Evolutionary conservation across 257 asterid species (phyloP).

Genomic region (Ehretia macrophylla): DNA sequence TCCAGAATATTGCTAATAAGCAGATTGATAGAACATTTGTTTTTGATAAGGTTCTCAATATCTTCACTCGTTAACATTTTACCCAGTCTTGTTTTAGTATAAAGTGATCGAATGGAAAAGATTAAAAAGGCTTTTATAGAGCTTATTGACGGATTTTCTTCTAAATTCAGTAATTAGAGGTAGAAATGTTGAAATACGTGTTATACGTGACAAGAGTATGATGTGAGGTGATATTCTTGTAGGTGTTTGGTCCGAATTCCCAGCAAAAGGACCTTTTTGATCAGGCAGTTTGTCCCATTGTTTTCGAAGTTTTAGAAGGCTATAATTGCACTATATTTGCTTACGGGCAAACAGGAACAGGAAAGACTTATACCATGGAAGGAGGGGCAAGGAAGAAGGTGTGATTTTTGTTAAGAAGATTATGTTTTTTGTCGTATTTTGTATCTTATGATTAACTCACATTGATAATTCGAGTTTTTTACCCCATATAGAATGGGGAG

Average conservation of each 20-base stretch:
- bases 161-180: neutral
- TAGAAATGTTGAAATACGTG: neutral
- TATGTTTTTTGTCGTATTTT: neutral
- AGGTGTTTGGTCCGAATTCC: conserved; percentile 52
- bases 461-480: neutral
- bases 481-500: conserved; percentile 29
- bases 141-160: too few relatives aligned
- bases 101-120: too few relatives aligned
- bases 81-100: too few relatives aligned
- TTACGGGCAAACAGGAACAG: conserved; percentile 61
- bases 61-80: neutral
- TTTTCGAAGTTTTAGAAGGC: conserved; percentile 50
- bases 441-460: neutral
- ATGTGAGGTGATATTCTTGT: conserved; percentile 1
- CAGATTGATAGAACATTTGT: conserved; percentile 92
- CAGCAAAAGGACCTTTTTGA: conserved; percentile 46
- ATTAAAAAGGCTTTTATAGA: too few relatives aligned
- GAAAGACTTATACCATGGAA: conserved; percentile 65
- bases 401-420: neutral
- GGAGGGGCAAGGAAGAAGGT: conserved; percentile 56
- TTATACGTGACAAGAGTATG: neutral
- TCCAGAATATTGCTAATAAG: conserved; percentile 96
- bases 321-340: conserved; percentile 61
- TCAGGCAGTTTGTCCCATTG: conserved; percentile 41
- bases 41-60: conserved; percentile 70